phyloP scores from a whole-genome alignment of 176 grass and related monocot species.

The Oryza nivara region DNA sequence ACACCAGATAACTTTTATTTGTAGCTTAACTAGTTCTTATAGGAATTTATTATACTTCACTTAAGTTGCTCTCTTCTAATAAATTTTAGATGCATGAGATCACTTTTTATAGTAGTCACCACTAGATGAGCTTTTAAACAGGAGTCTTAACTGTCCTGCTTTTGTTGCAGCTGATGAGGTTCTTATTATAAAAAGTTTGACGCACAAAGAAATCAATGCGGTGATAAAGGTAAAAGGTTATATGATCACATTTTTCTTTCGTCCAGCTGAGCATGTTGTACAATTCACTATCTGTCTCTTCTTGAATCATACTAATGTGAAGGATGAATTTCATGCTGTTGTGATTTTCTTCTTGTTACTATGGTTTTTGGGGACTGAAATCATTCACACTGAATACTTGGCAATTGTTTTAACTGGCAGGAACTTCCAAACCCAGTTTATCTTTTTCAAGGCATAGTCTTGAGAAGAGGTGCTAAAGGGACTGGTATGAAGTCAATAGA shows the following conservation, averaged over 20 bases:
- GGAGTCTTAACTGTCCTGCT: conserved; percentile 29
- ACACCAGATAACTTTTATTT: not conserved
- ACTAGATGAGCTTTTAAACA: not conserved
- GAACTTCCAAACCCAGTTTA: conserved; percentile 97
- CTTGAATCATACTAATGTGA: not conserved
- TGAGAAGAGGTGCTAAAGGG: conserved; percentile 97
- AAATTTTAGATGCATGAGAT: not conserved
- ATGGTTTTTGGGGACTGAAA: conserved; percentile 5
- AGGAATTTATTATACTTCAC: not conserved
- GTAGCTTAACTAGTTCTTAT: not conserved
- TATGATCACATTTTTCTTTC: conserved; percentile 14
- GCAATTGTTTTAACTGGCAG: conserved; percentile 49
- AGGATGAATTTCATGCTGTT: not conserved
- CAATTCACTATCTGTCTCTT: not conserved
- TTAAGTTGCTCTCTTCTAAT: not conserved
- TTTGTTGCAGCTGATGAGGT: conserved; percentile 88
- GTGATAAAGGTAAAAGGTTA: conserved; percentile 96
- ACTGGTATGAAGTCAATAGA: conserved; percentile 99
- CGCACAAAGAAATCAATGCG: conserved; percentile 81
- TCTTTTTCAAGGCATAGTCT: conserved; percentile 96
- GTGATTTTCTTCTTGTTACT: conserved; percentile 4
- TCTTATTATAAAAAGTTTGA: conserved; percentile 96
- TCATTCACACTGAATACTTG: conserved; percentile 34
- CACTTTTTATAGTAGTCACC: not conserved
- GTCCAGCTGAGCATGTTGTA: conserved; percentile 35